Evolutionary conservation across 2,329 filamentous ascomycete genomes (phyloP).

Genomic region (Calonectria fujianensis): DNA sequence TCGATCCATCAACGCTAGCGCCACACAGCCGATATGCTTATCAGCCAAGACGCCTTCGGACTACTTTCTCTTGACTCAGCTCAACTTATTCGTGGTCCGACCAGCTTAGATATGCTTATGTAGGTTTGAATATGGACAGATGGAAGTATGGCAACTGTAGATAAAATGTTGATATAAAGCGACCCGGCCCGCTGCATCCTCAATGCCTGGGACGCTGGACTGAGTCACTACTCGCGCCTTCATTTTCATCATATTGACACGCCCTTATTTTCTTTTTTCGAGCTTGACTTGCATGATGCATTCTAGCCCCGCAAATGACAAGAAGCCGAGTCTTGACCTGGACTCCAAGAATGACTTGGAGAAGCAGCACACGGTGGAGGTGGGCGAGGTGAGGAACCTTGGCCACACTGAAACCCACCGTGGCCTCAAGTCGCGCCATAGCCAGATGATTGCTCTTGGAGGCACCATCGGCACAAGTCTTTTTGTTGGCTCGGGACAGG

Average conservation of each 20-base stretch:
- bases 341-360: conserved; percentile 9
- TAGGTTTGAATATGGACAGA: background rate
- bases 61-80: conserved; percentile 13
- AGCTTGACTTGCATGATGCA: conserved; percentile 4
- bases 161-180: background rate
- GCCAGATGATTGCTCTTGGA: conserved; percentile 52
- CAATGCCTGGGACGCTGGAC: background rate
- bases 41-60: background rate
- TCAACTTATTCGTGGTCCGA: background rate
- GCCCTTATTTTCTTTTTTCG: background rate
- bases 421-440: conserved; percentile 57
- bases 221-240: background rate
- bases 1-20: background rate
- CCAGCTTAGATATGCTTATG: background rate
- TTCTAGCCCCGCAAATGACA: conserved; percentile 2
- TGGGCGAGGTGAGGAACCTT: background rate
- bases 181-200: conserved; percentile 7
- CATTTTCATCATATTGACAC: background rate
- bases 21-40: background rate
- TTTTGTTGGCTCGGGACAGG: conserved; percentile 36
- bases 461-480: conserved; percentile 41
- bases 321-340: background rate
- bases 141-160: background rate
- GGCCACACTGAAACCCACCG: background rate
- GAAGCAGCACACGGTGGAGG: background rate